phyloP scores from a whole-genome alignment of 331 rosid species.

The Malus hybrid region DNA sequence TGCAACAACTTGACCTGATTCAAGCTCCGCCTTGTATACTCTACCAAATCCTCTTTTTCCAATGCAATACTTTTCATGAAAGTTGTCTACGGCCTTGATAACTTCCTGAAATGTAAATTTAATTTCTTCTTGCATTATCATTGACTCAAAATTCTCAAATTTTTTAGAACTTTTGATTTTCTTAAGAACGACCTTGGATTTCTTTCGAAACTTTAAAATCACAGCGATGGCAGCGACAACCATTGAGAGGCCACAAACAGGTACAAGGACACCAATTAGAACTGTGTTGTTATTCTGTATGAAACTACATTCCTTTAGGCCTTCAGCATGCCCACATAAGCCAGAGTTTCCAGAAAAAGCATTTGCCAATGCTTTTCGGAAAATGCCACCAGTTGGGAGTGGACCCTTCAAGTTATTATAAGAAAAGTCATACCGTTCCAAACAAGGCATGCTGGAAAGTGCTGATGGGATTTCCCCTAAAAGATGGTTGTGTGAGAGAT shows the following conservation, averaged over 20 bases:
- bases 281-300: neutral
- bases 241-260: conserved; percentile 24
- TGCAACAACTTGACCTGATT: no score
- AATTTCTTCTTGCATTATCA: conserved; percentile 21
- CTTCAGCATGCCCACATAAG: conserved; percentile 17
- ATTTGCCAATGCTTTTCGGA: neutral
- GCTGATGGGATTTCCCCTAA: neutral
- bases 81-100: conserved; percentile 40
- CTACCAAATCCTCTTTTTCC: conserved; percentile 69
- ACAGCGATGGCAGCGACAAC: neutral
- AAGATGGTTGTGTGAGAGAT: no score
- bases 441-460: neutral
- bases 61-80: conserved; percentile 45
- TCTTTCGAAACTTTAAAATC: neutral
- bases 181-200: conserved; percentile 6
- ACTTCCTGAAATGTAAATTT: conserved; percentile 39
- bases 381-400: conserved; percentile 23
- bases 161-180: conserved; percentile 5
- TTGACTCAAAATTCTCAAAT: neutral
- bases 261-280: conserved; percentile 28
- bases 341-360: conserved; percentile 41
- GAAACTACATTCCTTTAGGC: conserved; percentile 19
- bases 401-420: conserved; percentile 41
- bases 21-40: neutral
- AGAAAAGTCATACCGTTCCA: conserved; percentile 43